Percentiles rank a stretch among this genome's conserved stretches.
phyloP scores from a whole-genome alignment of 306 rosid genomes.

The Pterocarpus macrocarpus region DNA sequence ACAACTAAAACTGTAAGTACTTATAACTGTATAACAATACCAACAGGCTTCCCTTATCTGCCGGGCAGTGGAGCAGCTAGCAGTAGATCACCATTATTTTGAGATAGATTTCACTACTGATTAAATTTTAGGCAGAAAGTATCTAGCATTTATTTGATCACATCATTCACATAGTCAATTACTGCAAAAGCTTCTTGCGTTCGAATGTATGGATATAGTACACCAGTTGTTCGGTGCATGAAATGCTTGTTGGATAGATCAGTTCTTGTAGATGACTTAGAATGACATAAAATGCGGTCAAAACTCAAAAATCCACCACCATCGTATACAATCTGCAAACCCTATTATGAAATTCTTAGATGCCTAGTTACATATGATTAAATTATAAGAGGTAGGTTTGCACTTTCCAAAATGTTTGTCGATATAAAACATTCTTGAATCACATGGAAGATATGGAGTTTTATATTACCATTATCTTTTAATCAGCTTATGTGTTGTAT shows the following conservation, averaged over 20 bases:
- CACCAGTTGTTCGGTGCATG: constrained; percentile 16
- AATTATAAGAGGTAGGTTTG: not conserved
- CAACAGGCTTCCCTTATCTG: not conserved
- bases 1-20: constrained; percentile 9
- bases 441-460: not conserved
- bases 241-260: not conserved
- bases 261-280: constrained; percentile 5
- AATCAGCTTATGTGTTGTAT: constrained; percentile 1
- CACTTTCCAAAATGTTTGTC: not conserved
- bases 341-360: not conserved
- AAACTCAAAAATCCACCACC: not conserved
- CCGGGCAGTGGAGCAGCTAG: not conserved
- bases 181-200: constrained; percentile 7
- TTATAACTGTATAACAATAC: constrained; percentile 2
- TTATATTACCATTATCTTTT: not conserved
- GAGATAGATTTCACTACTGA: constrained; percentile 4
- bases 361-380: not conserved
- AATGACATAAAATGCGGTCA: constrained; percentile 7
- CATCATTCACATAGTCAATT: not conserved
- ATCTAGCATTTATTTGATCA: constrained; percentile 6
- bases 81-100: not conserved
- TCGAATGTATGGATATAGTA: constrained; percentile 11
- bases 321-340: constrained; percentile 13
- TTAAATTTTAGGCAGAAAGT: constrained; percentile 5
- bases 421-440: constrained; percentile 15